Percentiles rank a stretch among this genome's conserved stretches.
phyloP scores from a whole-genome alignment of 805 yeast species.

The Sungouiozyma intestinalis region DNA sequence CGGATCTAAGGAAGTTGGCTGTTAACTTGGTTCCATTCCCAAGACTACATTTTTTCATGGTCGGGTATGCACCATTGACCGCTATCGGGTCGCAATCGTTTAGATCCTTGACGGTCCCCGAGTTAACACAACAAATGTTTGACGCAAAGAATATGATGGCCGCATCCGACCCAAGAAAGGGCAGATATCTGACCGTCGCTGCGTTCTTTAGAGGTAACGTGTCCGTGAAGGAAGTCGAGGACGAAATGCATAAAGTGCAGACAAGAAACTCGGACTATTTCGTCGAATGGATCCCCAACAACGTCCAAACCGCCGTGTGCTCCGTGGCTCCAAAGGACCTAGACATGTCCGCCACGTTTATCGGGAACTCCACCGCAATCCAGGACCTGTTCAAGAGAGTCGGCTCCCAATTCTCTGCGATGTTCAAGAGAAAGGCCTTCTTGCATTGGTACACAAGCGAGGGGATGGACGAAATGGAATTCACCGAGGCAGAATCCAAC shows the following conservation, averaged over 20 bases:
- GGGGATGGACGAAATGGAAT: slow-evolving; percentile 95
- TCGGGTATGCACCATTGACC: slow-evolving; percentile 87
- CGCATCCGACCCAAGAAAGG: slow-evolving; percentile 82
- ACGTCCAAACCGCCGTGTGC: slow-evolving; percentile 89
- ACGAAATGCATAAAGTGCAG: slow-evolving; percentile 80
- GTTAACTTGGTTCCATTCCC: slow-evolving; percentile 94
- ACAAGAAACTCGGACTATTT: slow-evolving; percentile 71
- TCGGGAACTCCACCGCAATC: slow-evolving; percentile 88
- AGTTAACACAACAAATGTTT: slow-evolving; percentile 87
- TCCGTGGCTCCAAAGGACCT: slow-evolving; percentile 78
- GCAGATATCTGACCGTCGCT: slow-evolving; percentile 86
- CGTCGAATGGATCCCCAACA: slow-evolving; percentile 94
- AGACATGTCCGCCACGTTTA: slow-evolving; percentile 85
- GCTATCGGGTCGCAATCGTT: slow-evolving; percentile 72
- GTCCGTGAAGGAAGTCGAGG: slow-evolving; percentile 88
- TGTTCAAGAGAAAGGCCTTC: slow-evolving; percentile 91
- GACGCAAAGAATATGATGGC: slow-evolving; percentile 94
- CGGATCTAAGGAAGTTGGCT: slow-evolving; percentile 86
- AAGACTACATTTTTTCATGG: slow-evolving; percentile 90
- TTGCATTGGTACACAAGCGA: slow-evolving; percentile 93
- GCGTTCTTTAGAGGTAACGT: slow-evolving; percentile 92
- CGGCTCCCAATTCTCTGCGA: slow-evolving; percentile 80
- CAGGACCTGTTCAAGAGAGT: slow-evolving; percentile 85
- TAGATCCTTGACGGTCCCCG: slow-evolving; percentile 79
- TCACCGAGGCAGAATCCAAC: slow-evolving; percentile 87